Percentiles rank a stretch among this genome's conserved stretches.
These are phyloP conservation scores for Lasiodiplodia sp. DNA, from an alignment of 2,329 filamentous ascomycete species.

Conservation along the genomic window DNA sequence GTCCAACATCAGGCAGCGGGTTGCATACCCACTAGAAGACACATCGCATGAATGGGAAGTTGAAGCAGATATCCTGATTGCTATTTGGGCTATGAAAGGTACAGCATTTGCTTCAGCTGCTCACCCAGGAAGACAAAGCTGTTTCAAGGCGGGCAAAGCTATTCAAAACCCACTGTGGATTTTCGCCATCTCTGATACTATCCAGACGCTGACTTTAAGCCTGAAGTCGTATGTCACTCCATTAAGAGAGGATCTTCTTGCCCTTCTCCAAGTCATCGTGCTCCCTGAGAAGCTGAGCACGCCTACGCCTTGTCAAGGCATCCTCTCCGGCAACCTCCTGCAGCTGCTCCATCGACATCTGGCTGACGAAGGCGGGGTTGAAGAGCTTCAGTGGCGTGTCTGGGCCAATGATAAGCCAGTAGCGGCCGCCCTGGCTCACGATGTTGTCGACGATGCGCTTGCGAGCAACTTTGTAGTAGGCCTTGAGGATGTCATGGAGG, in stretches of 20 bases:
- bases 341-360: conserved; percentile 58
- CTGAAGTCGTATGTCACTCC: background rate
- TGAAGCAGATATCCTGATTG: too few relatives aligned
- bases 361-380: conserved; percentile 58
- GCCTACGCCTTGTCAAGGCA: conserved; percentile 46
- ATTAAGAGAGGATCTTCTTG: conserved; percentile 38
- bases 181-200: too few relatives aligned
- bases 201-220: background rate
- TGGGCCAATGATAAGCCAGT: conserved; percentile 60
- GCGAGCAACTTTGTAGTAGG: conserved; percentile 68
- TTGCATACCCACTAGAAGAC: background rate
- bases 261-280: conserved; percentile 55
- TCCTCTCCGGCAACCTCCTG: conserved; percentile 67
- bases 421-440: conserved; percentile 64
- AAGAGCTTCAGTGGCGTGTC: conserved; percentile 63
- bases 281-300: conserved; percentile 55
- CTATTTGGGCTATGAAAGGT: too few relatives aligned
- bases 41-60: too few relatives aligned
- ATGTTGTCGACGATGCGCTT: conserved; percentile 71
- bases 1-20: background rate
- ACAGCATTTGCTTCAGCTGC: too few relatives aligned
- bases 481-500: conserved; percentile 66
- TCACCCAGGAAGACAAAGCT: too few relatives aligned
- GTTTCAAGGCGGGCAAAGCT: too few relatives aligned
- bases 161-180: too few relatives aligned